Evolutionary conservation across 805 yeast genomes (phyloP).

Genomic region (Spathaspora hagerdaliae): DNA sequence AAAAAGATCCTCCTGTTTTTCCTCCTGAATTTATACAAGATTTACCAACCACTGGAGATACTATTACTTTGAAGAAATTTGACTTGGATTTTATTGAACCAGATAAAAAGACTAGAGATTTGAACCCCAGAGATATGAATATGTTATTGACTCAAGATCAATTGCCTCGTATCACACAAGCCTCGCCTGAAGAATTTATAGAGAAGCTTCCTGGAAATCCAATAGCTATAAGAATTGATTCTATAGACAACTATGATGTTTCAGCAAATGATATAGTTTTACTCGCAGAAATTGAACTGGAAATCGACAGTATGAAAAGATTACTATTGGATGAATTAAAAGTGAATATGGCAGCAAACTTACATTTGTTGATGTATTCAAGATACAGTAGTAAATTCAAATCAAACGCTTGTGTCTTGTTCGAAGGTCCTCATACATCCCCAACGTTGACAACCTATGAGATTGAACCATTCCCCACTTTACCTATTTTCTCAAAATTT

Average conservation of each 20-base stretch:
- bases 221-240: constrained; percentile 17
- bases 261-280: background rate
- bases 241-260: constrained; percentile 24
- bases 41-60: constrained; percentile 20
- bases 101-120: constrained; percentile 13
- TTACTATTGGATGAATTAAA: background rate
- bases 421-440: constrained; percentile 3
- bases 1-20: constrained; percentile 11
- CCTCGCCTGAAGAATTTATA: constrained; percentile 10
- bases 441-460: constrained; percentile 17
- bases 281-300: background rate
- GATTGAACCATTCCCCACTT: constrained; percentile 26
- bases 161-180: background rate
- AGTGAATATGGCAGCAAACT: background rate
- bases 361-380: background rate
- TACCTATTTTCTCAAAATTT: constrained; percentile 32
- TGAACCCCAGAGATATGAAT: constrained; percentile 13
- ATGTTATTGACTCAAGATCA: background rate
- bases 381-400: no score
- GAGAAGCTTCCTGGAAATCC: constrained; percentile 22
- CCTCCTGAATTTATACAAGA: constrained; percentile 41
- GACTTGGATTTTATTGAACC: constrained; percentile 32
- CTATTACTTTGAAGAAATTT: constrained; percentile 27
- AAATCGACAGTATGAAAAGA: background rate
- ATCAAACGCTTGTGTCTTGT: background rate